Base-by-base conservation (phyloP, 306 rosid species). In the Astragalus glycyphyllos region DNA sequence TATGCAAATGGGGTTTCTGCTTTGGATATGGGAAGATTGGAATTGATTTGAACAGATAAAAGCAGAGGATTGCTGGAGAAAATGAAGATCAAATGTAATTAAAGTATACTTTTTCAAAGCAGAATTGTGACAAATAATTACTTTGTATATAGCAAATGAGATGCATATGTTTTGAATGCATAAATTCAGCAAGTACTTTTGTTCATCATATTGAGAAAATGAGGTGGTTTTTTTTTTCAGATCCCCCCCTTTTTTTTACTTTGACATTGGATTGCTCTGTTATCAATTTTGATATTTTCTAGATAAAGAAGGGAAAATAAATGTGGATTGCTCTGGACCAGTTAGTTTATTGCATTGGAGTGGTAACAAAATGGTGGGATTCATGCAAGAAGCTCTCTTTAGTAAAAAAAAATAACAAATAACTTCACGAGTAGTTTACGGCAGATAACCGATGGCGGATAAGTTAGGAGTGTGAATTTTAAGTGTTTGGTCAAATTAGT, bases 111-210 rank as follows among this genome's bases (percentile, higher is more conserved):
- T 45, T 32, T 41, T 42, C 15, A 5, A 16, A 44, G 13, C 5
- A 4, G 55, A 29, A 49, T 58, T 62, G 79, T 31, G 77, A 73
- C 69, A 51, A 38, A 59, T 65, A 64, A 62, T 64, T 9, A 81
- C 9, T 49, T 12, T 84, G 84, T 79, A 83, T 59, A 83, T 58
- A 81, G 83, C 55, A 16, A 54, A 74, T 71, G 69, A 49, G 46
- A 16, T 71, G 63, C 65, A 71, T 70, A 60, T n/a, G n/a, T 37
- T 65, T 66, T 79, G 58, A 72, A 67, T 76, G 69, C 13, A 23
- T 20, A 48, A 40, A 23, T 58, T 75, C 65, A 15, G 23, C 20
- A 20, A 20, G 23, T 20, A 20, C 1, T 20, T 60, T 26, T 35
- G 0, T 35, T 35, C 8, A 5, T 35, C 5, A 34, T 34, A 20